Conservation (phyloP, 1,139 yeast species). For the Sugiyamaella grinbergsii region DNA sequence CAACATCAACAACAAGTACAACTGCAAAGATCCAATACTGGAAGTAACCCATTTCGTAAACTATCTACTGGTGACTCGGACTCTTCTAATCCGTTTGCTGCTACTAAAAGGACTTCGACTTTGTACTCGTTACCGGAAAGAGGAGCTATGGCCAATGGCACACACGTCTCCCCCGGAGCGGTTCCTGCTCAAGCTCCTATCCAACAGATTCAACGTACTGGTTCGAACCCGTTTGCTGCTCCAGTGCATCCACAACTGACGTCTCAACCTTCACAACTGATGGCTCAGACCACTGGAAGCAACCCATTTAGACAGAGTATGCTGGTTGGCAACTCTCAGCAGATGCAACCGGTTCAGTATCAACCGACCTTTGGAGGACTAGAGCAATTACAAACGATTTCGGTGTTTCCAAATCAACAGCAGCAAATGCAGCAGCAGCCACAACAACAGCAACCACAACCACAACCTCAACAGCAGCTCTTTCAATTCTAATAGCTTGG, state of each 20-base stretch:
- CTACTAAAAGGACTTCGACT: conserved; percentile 30
- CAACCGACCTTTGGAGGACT: conserved; percentile 38
- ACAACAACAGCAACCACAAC: conserved; percentile 1
- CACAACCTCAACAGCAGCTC: conserved; percentile 9
- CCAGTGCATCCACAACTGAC: not conserved
- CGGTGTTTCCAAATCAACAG: conserved; percentile 36
- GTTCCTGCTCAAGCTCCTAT: conserved; percentile 7
- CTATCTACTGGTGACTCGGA: conserved; percentile 23
- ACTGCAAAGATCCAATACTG: conserved; percentile 34
- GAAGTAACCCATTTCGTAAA: conserved; percentile 38
- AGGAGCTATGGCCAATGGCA: not conserved
- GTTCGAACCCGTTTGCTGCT: conserved; percentile 52
- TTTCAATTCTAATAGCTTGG: conserved; percentile 11
- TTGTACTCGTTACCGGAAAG: conserved; percentile 25
- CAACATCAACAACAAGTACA: conserved; percentile 35
- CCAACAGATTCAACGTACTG: conserved; percentile 38
- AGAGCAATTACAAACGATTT: conserved; percentile 35
- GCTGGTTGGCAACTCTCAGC: conserved; percentile 19
- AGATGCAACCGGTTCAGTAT: conserved; percentile 25
- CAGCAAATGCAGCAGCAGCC: not conserved
- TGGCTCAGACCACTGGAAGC: conserved; percentile 36
- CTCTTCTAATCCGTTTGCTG: conserved; percentile 34
- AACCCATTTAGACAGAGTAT: conserved; percentile 34
- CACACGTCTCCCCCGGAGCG: no score
- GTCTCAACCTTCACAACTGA: conserved; percentile 21